Evolutionary conservation across 129 eudicot genomes (phyloP).

Genomic region (Helianthus tuberosus): DNA sequence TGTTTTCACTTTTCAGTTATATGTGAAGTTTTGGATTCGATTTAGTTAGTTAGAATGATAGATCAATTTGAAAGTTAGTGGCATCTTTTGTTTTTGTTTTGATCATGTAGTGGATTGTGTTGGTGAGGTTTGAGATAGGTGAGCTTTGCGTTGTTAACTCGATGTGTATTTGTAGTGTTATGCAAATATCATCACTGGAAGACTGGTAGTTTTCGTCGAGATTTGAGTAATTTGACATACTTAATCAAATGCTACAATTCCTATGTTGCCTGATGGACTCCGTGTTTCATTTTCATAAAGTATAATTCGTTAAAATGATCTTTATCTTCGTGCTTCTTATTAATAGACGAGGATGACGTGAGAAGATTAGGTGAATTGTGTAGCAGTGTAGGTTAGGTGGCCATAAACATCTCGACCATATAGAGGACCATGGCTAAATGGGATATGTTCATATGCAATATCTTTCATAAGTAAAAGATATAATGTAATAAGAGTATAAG

Average conservation of each 20-base stretch:
- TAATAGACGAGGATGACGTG: neutral
- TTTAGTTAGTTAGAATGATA: constrained; percentile 17
- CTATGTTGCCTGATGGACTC: neutral
- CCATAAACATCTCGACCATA: constrained; percentile 3
- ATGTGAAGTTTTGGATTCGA: neutral
- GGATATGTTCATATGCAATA: neutral
- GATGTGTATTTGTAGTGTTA: neutral
- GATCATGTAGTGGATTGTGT: constrained; percentile 8
- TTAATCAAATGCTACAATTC: neutral
- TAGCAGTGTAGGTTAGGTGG: constrained; percentile 15
- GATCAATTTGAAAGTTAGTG: constrained; percentile 7
- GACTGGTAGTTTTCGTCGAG: neutral
- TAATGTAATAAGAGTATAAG: neutral
- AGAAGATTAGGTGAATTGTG: constrained; percentile 9
- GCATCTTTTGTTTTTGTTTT: constrained; percentile 11
- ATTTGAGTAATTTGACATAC: constrained; percentile 12
- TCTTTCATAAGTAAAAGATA: neutral
- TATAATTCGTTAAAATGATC: neutral
- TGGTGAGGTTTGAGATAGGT: neutral
- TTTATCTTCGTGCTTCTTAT: neutral
- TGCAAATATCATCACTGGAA: neutral
- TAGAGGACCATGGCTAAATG: constrained; percentile 4
- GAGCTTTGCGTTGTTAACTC: no score
- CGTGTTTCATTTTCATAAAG: neutral
- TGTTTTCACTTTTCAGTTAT: constrained; percentile 3